Evolutionary conservation across 495 filamentous ascomycete genomes (phyloP), one percentile per base, ranked within the genome.

Genomic region (Hypomontagnella monticulosa): DNA sequence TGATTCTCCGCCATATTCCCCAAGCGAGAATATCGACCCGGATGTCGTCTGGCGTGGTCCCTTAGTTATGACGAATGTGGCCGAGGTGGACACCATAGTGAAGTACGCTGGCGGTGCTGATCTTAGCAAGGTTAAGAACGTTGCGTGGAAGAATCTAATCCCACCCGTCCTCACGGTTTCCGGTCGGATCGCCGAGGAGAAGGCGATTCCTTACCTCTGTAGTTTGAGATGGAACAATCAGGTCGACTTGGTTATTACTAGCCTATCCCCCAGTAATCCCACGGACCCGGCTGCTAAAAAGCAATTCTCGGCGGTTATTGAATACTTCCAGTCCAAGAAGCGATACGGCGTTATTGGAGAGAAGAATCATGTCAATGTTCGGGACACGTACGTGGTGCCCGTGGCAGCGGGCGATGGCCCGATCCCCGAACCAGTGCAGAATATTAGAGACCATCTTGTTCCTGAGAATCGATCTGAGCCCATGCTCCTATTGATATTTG

Each of bases 131-230:
- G 70, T 75, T 55, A 75, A 82, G 59, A 75, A 75, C 81, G 48
- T 88, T 81, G 34, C 95, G 83, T 93, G 83, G 81, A 74, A 75
- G 16, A 83, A 91, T 58, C 78, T 97, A 2, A 82, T 95, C 10
- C 88, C 91, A 0, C 73, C 83, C 4, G 83, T 77, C 1, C 76
- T 99, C 36, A 84, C 84, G 11, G 85, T 98, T 52, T 89, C 92
- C 65, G 95, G 95, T 9, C 87, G 95, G 4, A 96, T 98, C 53
- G 86, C 89, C 14, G 85, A 89, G 57, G 83, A 88, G 57, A 86
- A 89, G 32, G 95, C 93, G 15, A 90, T 91, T 61, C 89, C 92
- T 38, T 99, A 99, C 73, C 87, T 99, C 2, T 95, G 91, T 67
- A 86, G 91, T 20, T 79, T 96, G 30, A 82, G 89, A 20, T 92